Conservation (phyloP, 495 filamentous ascomycete genomes). For the Talaromyces liani region DNA sequence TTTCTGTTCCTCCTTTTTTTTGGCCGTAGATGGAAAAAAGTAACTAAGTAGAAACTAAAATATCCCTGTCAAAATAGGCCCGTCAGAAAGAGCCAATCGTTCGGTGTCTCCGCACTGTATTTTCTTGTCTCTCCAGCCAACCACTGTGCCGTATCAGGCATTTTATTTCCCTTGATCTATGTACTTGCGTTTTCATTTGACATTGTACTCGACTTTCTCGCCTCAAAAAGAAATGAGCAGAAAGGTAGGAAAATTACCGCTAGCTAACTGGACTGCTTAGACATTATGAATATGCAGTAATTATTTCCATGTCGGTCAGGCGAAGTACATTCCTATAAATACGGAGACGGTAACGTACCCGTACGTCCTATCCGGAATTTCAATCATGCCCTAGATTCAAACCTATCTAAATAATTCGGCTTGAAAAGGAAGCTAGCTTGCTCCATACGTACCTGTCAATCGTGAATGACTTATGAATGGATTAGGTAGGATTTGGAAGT, state of each 20-base stretch:
- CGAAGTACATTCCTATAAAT: background rate
- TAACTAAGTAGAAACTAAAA: background rate
- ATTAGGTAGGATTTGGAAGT: slow-evolving; percentile 1
- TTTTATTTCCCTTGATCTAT: background rate
- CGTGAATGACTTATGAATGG: background rate
- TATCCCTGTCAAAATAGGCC: background rate
- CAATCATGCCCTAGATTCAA: background rate
- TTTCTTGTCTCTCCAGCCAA: background rate
- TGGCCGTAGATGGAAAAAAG: background rate
- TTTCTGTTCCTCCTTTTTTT: background rate
- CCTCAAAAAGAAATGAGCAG: slow-evolving; percentile 1
- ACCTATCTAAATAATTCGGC: background rate
- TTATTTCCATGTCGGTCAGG: background rate
- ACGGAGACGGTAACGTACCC: background rate
- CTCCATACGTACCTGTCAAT: background rate
- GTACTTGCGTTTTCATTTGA: background rate
- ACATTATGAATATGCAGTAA: background rate
- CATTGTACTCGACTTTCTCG: background rate
- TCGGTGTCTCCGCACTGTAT: background rate
- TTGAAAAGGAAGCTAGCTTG: background rate
- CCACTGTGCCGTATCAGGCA: background rate
- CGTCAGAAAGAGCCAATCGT: background rate
- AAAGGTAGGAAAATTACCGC: slow-evolving; percentile 4
- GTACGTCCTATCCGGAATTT: background rate
- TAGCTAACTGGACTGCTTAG: slow-evolving; percentile 1